phyloP scores from a whole-genome alignment of 805 yeast species.

The Monosporozyma servazzii region DNA sequence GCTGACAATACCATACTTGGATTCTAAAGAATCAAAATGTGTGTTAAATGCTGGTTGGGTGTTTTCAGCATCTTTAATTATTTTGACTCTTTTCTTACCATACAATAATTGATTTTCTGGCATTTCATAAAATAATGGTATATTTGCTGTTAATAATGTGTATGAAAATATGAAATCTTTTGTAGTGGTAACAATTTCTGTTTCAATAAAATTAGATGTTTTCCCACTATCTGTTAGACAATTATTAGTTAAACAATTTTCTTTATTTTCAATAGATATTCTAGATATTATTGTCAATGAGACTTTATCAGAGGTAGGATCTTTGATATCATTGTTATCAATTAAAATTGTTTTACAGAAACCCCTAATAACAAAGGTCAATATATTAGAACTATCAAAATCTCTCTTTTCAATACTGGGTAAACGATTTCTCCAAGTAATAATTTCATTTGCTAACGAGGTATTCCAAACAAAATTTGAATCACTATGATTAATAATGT shows the following conservation, averaged over 20 bases:
- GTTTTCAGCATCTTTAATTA: constrained; percentile 74
- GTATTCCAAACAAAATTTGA: constrained; percentile 86
- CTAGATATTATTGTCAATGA: constrained; percentile 74
- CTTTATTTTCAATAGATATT: constrained; percentile 83
- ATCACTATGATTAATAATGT: constrained; percentile 45
- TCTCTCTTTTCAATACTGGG: constrained; percentile 46
- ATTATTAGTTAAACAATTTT: constrained; percentile 74
- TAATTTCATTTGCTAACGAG: constrained; percentile 69
- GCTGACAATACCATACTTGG: constrained; percentile 78
- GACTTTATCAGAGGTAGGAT: neutral
- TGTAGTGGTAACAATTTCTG: constrained; percentile 65
- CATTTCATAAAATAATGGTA: constrained; percentile 93
- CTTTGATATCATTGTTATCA: constrained; percentile 12
- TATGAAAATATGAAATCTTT: constrained; percentile 52
- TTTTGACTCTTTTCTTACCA: constrained; percentile 58
- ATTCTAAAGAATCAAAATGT: constrained; percentile 63
- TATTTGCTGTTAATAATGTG: constrained; percentile 81
- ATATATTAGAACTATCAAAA: constrained; percentile 59
- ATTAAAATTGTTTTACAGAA: constrained; percentile 60
- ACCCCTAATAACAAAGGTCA: constrained; percentile 83
- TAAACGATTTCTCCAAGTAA: constrained; percentile 60
- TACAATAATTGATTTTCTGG: constrained; percentile 57
- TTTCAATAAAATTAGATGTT: constrained; percentile 85
- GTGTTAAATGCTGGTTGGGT: constrained; percentile 79
- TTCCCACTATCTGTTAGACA: constrained; percentile 90